Evolutionary conservation across 257 asterid genomes (phyloP).

Genomic region (Solanum corneliomulleri): DNA sequence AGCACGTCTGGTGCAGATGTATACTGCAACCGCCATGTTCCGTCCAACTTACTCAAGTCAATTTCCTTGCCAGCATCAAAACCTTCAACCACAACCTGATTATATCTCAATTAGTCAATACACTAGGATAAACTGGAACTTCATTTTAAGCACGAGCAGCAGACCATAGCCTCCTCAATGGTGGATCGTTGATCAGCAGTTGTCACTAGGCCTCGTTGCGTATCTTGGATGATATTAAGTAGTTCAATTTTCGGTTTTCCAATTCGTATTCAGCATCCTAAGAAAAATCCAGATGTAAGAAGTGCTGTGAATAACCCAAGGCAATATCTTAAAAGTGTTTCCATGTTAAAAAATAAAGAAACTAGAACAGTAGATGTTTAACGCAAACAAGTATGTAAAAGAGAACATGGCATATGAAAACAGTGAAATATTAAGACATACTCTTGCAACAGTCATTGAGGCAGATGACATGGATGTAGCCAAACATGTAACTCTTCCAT

Average conservation of each 20-base stretch:
- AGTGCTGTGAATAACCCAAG: neutral
- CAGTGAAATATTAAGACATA: neutral
- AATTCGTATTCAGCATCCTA: slow-evolving; percentile 39
- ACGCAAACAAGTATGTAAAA: neutral
- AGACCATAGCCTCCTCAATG: slow-evolving; percentile 71
- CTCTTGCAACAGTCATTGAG: neutral
- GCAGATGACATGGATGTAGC: neutral
- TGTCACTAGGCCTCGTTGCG: slow-evolving; percentile 67
- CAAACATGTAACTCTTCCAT: neutral
- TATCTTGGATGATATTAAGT: slow-evolving; percentile 51
- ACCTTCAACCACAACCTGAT: slow-evolving; percentile 57
- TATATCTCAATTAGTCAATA: neutral
- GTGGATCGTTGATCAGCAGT: slow-evolving; percentile 55
- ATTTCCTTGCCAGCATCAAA: slow-evolving; percentile 52
- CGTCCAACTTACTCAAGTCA: slow-evolving; percentile 47
- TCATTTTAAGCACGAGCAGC: neutral
- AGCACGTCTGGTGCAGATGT: slow-evolving; percentile 87
- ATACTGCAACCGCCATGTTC: slow-evolving; percentile 96
- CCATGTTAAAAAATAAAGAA: neutral
- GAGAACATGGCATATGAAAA: neutral
- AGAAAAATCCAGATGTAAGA: neutral
- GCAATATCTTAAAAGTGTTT: neutral
- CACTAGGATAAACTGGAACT: neutral
- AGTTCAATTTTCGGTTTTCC: slow-evolving; percentile 54
- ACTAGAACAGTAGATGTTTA: neutral